Evolutionary conservation across 768 basidiomycete genomes (phyloP).

Genomic region (Psilocybe subaeruginosa): DNA sequence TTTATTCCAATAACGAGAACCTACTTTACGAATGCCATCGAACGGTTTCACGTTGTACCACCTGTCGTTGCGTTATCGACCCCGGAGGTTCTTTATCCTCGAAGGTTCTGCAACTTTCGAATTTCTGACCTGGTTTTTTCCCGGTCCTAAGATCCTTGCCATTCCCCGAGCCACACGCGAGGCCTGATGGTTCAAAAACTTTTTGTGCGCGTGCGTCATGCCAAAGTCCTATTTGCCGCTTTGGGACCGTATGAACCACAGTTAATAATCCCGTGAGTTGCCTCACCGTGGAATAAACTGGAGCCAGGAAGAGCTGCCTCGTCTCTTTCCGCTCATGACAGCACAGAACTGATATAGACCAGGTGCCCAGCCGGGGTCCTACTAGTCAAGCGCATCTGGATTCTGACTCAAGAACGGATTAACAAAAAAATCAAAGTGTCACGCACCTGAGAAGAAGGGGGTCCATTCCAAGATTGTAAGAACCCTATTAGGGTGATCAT

Average conservation of each 20-base stretch:
- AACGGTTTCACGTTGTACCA: too few species aligned
- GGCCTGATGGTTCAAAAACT: background rate
- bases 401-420: background rate
- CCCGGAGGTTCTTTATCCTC: background rate
- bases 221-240: background rate
- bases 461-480: background rate
- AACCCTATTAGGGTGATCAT: background rate
- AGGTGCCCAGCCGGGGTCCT: background rate
- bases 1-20: background rate
- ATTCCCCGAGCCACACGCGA: background rate
- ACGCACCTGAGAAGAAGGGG: conserved; percentile 3
- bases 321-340: too few species aligned
- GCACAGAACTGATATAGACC: background rate
- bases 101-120: background rate
- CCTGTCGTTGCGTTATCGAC: background rate
- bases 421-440: background rate
- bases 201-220: background rate
- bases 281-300: background rate
- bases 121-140: background rate
- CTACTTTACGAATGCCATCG: too few species aligned
- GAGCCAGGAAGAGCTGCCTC: background rate
- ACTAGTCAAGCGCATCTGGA: background rate
- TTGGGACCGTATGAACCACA: background rate
- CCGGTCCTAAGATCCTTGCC: background rate
- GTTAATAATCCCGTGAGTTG: background rate